Conservation (phyloP, 2,329 filamentous ascomycete species). For the Tolypocladium guangdongense region DNA sequence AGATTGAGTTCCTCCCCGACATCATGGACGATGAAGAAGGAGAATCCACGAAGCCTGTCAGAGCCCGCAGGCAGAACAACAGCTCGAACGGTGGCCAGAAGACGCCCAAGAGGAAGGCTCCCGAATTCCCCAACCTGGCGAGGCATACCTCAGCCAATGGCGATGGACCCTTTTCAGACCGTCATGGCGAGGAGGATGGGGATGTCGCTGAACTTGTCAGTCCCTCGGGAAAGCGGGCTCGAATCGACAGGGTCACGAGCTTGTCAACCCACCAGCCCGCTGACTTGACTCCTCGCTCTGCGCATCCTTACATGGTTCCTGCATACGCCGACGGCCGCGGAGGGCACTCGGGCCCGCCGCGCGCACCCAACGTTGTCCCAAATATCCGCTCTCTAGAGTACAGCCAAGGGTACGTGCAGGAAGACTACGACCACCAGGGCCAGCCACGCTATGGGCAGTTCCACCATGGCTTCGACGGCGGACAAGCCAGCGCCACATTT, state of each 20-base stretch:
- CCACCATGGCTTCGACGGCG: not conserved
- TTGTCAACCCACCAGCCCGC: slow-evolving; percentile 1
- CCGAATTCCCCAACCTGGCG: slow-evolving; percentile 5
- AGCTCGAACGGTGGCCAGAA: slow-evolving; percentile 7
- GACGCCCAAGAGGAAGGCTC: slow-evolving; percentile 13
- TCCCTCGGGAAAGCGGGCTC: slow-evolving; percentile 13
- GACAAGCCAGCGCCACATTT: not conserved
- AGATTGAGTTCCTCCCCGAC: slow-evolving; percentile 48
- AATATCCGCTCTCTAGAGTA: slow-evolving; percentile 12
- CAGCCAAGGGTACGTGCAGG: not conserved
- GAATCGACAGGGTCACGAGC: slow-evolving; percentile 4
- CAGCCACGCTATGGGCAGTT: slow-evolving; percentile 1
- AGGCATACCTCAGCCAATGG: not conserved
- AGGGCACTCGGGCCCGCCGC: slow-evolving; percentile 3
- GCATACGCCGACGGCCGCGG: slow-evolving; percentile 2
- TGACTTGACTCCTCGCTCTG: not conserved
- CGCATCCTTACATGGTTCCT: slow-evolving; percentile 3
- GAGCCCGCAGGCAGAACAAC: slow-evolving; percentile 9
- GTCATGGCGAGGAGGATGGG: slow-evolving; percentile 4
- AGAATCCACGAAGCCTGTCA: slow-evolving; percentile 11
- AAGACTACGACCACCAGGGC: not conserved
- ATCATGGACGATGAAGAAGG: slow-evolving; percentile 28
- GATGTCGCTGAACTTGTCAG: slow-evolving; percentile 5
- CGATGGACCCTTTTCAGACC: slow-evolving; percentile 2
- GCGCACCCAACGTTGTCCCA: slow-evolving; percentile 11